Conservation (phyloP, 2,329 filamentous ascomycete genomes). For the Fusarium xyrophilum region DNA sequence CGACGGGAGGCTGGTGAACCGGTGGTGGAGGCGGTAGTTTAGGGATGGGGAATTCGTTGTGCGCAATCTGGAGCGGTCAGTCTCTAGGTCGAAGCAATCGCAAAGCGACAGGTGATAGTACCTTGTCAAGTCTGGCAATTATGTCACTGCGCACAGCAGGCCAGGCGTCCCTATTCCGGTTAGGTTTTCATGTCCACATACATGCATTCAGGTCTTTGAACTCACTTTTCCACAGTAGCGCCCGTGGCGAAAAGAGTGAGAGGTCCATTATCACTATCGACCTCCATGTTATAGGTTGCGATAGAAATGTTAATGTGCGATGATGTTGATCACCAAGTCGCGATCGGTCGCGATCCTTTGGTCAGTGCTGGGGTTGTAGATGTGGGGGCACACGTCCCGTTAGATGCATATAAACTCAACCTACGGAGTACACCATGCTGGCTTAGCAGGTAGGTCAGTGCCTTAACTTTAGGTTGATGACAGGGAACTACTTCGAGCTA, state of each 20-base stretch:
- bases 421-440: not conserved
- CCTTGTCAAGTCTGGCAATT: conserved; percentile 71
- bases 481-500: not conserved
- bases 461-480: not conserved
- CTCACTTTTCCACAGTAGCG: conserved; percentile 63
- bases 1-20: conserved; percentile 49
- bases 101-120: conserved; percentile 37
- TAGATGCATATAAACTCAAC: conserved; percentile 39
- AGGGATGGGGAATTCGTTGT: conserved; percentile 77
- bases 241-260: conserved; percentile 59
- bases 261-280: conserved; percentile 60
- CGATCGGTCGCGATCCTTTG: conserved; percentile 16
- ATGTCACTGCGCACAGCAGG: conserved; percentile 69
- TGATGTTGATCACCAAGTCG: conserved; percentile 18
- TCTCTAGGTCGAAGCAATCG: not conserved
- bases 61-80: conserved; percentile 66
- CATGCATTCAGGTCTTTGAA: not conserved
- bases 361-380: conserved; percentile 41
- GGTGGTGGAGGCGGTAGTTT: conserved; percentile 57
- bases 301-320: conserved; percentile 14
- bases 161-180: conserved; percentile 68
- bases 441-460: not conserved
- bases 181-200: conserved; percentile 29
- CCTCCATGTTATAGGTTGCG: conserved; percentile 56
- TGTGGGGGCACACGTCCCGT: conserved; percentile 37